Evolutionary conservation across 1,284 basidiomycete species (phyloP).

Genomic region (Coniferiporia sulphurascens): DNA sequence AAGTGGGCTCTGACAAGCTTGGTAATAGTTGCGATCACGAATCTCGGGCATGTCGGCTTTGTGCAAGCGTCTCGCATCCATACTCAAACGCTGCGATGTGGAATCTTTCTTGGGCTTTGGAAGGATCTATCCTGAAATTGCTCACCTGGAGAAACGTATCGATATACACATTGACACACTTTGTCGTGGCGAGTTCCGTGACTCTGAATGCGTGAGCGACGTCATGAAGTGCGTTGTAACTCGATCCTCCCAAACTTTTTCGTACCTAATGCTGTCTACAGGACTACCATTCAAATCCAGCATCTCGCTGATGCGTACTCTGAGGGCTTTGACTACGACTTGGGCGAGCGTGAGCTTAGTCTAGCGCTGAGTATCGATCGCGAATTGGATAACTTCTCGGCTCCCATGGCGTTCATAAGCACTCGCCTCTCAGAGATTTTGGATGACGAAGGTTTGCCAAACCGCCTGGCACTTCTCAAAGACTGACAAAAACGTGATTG

Average conservation of each 20-base stretch:
- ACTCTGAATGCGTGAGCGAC: conserved; percentile 88
- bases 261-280: conserved; percentile 28
- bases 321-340: conserved; percentile 72
- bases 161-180: conserved; percentile 88
- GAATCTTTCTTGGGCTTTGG: conserved; percentile 84
- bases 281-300: conserved; percentile 87
- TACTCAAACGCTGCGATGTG: conserved; percentile 74
- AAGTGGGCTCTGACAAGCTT: background rate
- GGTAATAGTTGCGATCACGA: conserved; percentile 68
- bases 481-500: background rate
- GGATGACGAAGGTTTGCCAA: conserved; percentile 65
- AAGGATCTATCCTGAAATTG: conserved; percentile 78
- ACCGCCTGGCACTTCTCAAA: conserved; percentile 11
- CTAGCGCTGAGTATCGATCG: conserved; percentile 77
- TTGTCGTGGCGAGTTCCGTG: conserved; percentile 84
- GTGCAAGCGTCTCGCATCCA: conserved; percentile 82
- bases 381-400: conserved; percentile 89
- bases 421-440: conserved; percentile 72
- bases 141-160: conserved; percentile 84
- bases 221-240: conserved; percentile 64
- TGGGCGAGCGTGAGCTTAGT: conserved; percentile 86
- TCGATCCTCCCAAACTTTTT: background rate
- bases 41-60: conserved; percentile 75
- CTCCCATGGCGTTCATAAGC: conserved; percentile 83
- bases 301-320: conserved; percentile 87